Evolutionary conservation across 345 rosid genomes (phyloP).

Genomic region (Angophora floribunda): DNA sequence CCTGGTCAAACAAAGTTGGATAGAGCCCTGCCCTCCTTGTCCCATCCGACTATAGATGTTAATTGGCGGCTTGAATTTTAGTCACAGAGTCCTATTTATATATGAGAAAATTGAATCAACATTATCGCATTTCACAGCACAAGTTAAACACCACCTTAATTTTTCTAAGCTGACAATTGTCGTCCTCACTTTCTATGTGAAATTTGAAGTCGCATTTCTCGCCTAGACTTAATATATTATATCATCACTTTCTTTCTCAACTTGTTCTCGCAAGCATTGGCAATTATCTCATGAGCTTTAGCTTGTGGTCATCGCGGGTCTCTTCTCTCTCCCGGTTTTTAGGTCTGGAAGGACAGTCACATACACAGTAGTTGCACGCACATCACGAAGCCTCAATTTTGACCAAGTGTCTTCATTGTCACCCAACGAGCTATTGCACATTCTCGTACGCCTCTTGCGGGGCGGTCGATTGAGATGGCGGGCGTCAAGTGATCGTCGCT

Average conservation of each 20-base stretch:
- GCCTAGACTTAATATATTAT: not conserved
- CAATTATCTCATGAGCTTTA: not conserved
- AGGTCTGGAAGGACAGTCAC: not conserved
- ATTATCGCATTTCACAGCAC: accelerated
- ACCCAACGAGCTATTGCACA: too few species aligned
- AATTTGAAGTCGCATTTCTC: not conserved
- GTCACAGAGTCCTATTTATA: not conserved
- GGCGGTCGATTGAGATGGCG: not conserved
- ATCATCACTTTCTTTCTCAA: not conserved
- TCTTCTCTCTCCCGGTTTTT: not conserved
- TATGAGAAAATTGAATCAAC: not conserved
- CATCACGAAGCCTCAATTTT: not conserved
- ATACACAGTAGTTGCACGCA: not conserved
- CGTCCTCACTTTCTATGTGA: not conserved
- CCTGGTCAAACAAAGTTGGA: not conserved
- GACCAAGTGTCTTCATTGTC: not conserved
- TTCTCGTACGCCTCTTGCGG: not conserved
- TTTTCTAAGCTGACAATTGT: not conserved
- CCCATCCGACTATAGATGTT: not conserved
- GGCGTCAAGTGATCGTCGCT: not conserved
- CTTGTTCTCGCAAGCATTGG: not conserved
- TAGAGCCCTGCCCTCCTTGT: not conserved
- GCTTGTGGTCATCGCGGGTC: not conserved
- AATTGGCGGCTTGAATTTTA: not conserved
- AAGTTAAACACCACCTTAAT: not conserved